Percentiles rank a stretch among this genome's conserved stretches.
Conservation (phyloP, 768 basidiomycete species). For the Tubosaeta brunneosetosa region DNA sequence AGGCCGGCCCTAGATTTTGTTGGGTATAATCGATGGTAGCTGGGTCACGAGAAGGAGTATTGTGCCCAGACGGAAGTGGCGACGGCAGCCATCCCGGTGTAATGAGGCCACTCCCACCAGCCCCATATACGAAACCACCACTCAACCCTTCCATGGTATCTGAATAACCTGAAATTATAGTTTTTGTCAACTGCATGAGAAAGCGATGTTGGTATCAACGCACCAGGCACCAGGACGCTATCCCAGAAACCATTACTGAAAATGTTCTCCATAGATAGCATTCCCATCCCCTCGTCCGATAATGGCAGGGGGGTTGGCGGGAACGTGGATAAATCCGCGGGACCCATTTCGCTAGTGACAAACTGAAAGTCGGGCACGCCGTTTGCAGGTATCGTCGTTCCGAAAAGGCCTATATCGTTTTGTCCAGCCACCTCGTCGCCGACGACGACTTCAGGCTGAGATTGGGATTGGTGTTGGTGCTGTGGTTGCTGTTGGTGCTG, state of each 20-base stretch:
- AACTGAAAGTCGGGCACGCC: slow-evolving; percentile 57
- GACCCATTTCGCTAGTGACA: slow-evolving; percentile 74
- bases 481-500: slow-evolving; percentile 20
- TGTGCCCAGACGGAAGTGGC: slow-evolving; percentile 54
- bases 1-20: slow-evolving; percentile 21
- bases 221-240: slow-evolving; percentile 80
- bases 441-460: slow-evolving; percentile 15
- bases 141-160: slow-evolving; percentile 78
- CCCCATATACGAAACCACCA: slow-evolving; percentile 82
- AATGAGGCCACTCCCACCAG: slow-evolving; percentile 78
- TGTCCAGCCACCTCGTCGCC: slow-evolving; percentile 17
- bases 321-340: slow-evolving; percentile 77
- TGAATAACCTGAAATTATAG: slow-evolving; percentile 53
- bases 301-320: slow-evolving; percentile 77
- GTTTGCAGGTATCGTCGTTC: slow-evolving; percentile 16
- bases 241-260: slow-evolving; percentile 83
- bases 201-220: slow-evolving; percentile 21
- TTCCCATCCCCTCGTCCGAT: slow-evolving; percentile 38
- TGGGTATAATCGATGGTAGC: slow-evolving; percentile 24
- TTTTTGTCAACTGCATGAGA: slow-evolving; percentile 3
- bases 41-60: slow-evolving; percentile 33
- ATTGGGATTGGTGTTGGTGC: slow-evolving; percentile 15
- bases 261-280: slow-evolving; percentile 79
- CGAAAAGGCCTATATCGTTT: slow-evolving; percentile 30
- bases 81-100: slow-evolving; percentile 65